Conservation (phyloP, 1,139 yeast species). For the Suzukiozyma palmioleophila region DNA sequence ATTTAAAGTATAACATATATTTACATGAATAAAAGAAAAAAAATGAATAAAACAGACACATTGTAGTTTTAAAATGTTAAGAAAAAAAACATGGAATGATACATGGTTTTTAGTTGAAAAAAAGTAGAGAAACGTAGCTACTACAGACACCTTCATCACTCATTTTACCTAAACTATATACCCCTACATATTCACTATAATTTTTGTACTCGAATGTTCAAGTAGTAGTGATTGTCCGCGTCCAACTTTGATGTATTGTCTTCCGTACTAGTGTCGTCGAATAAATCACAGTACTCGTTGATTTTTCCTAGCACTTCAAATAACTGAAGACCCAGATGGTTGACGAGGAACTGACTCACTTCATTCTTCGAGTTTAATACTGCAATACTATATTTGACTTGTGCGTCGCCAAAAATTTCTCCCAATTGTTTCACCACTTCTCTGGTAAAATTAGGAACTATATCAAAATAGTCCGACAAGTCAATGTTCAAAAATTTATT, state of each 20-base stretch:
- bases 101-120: too few relatives aligned
- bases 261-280: conserved; percentile 13
- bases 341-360: conserved; percentile 27
- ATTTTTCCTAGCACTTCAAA: conserved; percentile 34
- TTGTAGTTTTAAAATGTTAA: too few relatives aligned
- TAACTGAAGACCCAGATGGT: conserved; percentile 26
- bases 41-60: too few relatives aligned
- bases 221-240: conserved; percentile 25
- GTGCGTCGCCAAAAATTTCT: conserved; percentile 29
- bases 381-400: conserved; percentile 29
- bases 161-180: too few relatives aligned
- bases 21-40: too few relatives aligned
- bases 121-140: too few relatives aligned
- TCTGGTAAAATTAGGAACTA: conserved; percentile 24
- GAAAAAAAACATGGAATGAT: too few relatives aligned
- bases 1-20: too few relatives aligned
- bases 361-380: conserved; percentile 30
- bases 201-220: conserved; percentile 30
- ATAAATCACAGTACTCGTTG: conserved; percentile 24
- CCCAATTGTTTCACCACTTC: conserved; percentile 20
- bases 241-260: conserved; percentile 9
- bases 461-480: conserved; percentile 16
- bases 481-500: conserved; percentile 12
- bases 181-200: too few relatives aligned
- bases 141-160: too few relatives aligned